Conservation (phyloP, 2,329 filamentous ascomycete genomes). For the Alternaria burnsii region DNA sequence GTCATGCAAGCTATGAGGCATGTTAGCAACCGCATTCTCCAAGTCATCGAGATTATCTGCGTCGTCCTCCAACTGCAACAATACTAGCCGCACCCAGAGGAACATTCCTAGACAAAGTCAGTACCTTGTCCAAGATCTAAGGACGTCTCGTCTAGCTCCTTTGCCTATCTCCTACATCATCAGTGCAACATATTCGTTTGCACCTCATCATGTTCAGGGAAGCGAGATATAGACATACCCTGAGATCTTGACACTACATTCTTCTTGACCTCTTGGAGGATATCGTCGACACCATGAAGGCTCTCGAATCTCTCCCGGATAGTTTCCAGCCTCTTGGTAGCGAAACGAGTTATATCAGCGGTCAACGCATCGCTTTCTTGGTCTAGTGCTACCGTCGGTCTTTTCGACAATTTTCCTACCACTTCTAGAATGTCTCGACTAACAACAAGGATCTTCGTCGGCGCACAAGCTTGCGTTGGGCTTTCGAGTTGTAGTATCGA, state of each 20-base stretch:
- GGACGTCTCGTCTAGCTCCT: too few species aligned
- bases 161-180: too few species aligned
- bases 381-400: background rate
- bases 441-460: background rate
- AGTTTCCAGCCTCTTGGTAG: background rate
- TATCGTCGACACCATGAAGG: conserved; percentile 18
- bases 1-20: background rate
- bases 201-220: background rate
- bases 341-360: background rate
- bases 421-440: background rate
- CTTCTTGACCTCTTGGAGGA: conserved; percentile 1
- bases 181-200: too few species aligned
- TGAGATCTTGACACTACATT: background rate
- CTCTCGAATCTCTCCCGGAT: background rate
- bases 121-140: too few species aligned
- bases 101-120: conserved; percentile 18
- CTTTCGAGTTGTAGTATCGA: background rate
- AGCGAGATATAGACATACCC: background rate
- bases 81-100: conserved; percentile 12
- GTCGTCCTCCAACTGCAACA: conserved; percentile 1
- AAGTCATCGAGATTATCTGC: conserved; percentile 9
- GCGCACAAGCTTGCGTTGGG: background rate
- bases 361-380: background rate
- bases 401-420: background rate
- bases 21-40: background rate